phyloP scores from a whole-genome alignment of 2,329 filamentous ascomycete species.

The Hypoxylon sp. region DNA sequence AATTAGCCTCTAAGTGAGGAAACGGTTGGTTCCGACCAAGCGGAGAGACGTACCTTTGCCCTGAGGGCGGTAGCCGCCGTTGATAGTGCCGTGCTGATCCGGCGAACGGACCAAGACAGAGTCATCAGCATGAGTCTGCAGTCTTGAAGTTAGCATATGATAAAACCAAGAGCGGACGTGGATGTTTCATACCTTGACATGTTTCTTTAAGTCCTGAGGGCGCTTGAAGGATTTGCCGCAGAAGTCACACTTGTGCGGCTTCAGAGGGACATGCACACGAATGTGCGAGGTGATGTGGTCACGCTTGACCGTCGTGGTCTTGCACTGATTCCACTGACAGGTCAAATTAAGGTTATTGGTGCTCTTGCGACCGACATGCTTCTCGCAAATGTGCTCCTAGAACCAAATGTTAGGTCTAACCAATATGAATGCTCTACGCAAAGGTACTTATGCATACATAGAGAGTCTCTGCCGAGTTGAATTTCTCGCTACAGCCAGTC shows the following conservation, averaged over 20 bases:
- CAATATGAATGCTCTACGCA: neutral
- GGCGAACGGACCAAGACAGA: slow-evolving; percentile 76
- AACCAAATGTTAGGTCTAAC: slow-evolving; percentile 5
- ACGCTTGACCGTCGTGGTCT: slow-evolving; percentile 97
- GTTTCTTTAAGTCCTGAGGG: slow-evolving; percentile 98
- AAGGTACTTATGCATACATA: slow-evolving; percentile 65
- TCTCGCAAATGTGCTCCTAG: slow-evolving; percentile 97
- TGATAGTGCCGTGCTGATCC: slow-evolving; percentile 67
- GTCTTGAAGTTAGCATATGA: slow-evolving; percentile 14
- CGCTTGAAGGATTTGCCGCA: slow-evolving; percentile 99
- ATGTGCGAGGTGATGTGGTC: slow-evolving; percentile 99
- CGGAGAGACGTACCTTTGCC: slow-evolving; percentile 65
- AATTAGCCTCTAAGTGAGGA: slow-evolving; percentile 60
- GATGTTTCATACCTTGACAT: slow-evolving; percentile 79
- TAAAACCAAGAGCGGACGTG: neutral
- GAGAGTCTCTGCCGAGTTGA: slow-evolving; percentile 69
- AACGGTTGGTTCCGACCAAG: slow-evolving; percentile 48
- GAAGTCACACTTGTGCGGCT: slow-evolving; percentile 99
- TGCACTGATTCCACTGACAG: slow-evolving; percentile 96
- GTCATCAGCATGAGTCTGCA: slow-evolving; percentile 91
- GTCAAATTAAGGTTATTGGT: slow-evolving; percentile 98
- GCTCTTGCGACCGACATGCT: slow-evolving; percentile 98
- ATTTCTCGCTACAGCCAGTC: slow-evolving; percentile 72
- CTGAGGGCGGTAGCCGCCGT: slow-evolving; percentile 67
- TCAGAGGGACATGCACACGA: slow-evolving; percentile 97